phyloP scores from a whole-genome alignment of 495 filamentous ascomycete species.

The Bombardia bombarda region DNA sequence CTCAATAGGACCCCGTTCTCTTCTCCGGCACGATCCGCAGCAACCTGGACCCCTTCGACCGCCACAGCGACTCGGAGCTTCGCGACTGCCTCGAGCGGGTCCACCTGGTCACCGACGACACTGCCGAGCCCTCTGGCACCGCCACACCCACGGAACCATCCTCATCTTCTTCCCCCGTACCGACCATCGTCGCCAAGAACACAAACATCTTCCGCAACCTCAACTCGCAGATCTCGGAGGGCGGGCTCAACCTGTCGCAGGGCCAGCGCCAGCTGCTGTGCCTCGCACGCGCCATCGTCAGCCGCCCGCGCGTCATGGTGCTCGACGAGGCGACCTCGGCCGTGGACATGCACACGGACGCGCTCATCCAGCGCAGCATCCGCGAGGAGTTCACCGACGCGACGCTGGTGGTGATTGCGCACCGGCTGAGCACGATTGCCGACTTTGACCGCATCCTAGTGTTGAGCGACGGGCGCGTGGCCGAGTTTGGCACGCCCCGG shows the following conservation, averaged over 20 bases:
- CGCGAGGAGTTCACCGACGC: slow-evolving; percentile 67
- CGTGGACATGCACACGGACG: slow-evolving; percentile 81
- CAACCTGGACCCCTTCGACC: slow-evolving; percentile 75
- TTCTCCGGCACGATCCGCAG: slow-evolving; percentile 79
- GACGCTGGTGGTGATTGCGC: slow-evolving; percentile 84
- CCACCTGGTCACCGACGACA: slow-evolving; percentile 51
- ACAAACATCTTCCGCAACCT: slow-evolving; percentile 57
- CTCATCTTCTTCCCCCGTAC: slow-evolving; percentile 6
- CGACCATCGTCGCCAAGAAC: slow-evolving; percentile 35
- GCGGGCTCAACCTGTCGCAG: slow-evolving; percentile 75
- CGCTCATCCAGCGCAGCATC: slow-evolving; percentile 74
- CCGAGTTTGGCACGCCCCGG: slow-evolving; percentile 63
- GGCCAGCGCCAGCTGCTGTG: slow-evolving; percentile 86
- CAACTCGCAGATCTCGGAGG: slow-evolving; percentile 58
- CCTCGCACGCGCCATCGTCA: slow-evolving; percentile 77
- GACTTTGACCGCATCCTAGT: slow-evolving; percentile 84
- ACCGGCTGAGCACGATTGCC: slow-evolving; percentile 76
- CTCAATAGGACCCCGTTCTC: slow-evolving; percentile 60
- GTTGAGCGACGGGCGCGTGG: slow-evolving; percentile 64
- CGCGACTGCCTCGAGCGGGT: slow-evolving; percentile 69
- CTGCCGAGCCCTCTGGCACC: slow-evolving; percentile 17
- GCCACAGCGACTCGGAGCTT: slow-evolving; percentile 64
- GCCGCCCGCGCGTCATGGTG: slow-evolving; percentile 74
- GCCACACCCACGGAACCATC: slow-evolving; percentile 14
- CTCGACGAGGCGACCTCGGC: slow-evolving; percentile 86